Base-by-base conservation (phyloP, 2,329 filamentous ascomycete species). In the Monilinia laxa region DNA sequence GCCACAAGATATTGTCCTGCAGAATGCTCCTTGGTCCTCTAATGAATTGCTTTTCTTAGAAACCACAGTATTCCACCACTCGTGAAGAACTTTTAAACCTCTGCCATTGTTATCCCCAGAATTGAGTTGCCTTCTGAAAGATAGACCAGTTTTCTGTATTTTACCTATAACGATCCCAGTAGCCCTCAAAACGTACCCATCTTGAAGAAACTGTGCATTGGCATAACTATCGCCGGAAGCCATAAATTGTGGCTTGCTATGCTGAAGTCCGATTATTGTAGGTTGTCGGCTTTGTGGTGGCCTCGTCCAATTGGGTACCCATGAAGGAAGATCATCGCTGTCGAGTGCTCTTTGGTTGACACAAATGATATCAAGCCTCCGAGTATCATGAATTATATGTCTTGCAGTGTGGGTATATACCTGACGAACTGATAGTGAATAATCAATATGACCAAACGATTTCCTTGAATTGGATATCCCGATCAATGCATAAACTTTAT, bases 401-500 rank as follows among this genome's bases (percentile, higher is more conserved):
- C 67, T 67, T 1, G 72, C 70, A 1, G 73, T 74, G 31, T 75
- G 68, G 0, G 66, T 68, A 62, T 70, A 74, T 16, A 72, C 68
- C 1, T 72, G 70, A 11, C 64, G 47, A 18, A 72, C 35, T 20
- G 71, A 71, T 4, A 58, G 64, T 4, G 68, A 69, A 62, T 74
- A 75, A 64, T 75, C 69, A 3, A 73, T 70, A 7, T 20, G 28
- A 2, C 73, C 72, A 64, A 74, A 75, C 0, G 55, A 56, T 2
- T 69, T 18, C 2, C 64, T 49, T 6, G 67, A 67, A 9, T 52
- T 68, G 3, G 72, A 74, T 20, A 75, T 73, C 14, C 74, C 74
- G 2, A 75, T 67, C 10, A 75, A 59, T 6, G 73, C 74, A 64
- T 71, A 75, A 0, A 75, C 72, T 68, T 75, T 74, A 54, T 75